Evolutionary conservation across 2,329 filamentous ascomycete species (phyloP).

Genomic region (Ceratocystis ficicola): DNA sequence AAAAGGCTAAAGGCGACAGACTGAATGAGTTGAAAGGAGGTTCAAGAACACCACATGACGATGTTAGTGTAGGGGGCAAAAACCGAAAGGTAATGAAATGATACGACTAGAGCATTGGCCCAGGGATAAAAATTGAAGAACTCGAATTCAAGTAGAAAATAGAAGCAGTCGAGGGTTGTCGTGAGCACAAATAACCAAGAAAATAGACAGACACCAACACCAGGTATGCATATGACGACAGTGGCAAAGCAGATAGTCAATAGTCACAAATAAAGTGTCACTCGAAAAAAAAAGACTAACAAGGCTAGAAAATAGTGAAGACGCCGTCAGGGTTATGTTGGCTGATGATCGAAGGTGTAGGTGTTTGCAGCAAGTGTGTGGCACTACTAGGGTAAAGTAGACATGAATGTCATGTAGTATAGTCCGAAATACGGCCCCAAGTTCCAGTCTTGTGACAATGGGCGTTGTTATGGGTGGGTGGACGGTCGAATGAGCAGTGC

Average conservation of each 20-base stretch:
- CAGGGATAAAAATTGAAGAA: not conserved
- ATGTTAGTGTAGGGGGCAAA: not conserved
- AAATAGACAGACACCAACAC: not conserved
- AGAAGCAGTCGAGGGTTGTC: not conserved
- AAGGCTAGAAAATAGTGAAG: not conserved
- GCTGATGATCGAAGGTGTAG: not conserved
- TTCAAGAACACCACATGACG: conserved; percentile 2
- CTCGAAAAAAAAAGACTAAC: not conserved
- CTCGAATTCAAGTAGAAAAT: not conserved
- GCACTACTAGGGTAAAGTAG: not conserved
- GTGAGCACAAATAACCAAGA: not conserved
- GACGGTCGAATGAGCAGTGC: not conserved
- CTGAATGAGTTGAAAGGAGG: not conserved
- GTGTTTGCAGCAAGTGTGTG: not conserved
- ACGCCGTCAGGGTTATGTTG: not conserved
- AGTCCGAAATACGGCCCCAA: not conserved
- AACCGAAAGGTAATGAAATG: not conserved
- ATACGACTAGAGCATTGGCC: not conserved
- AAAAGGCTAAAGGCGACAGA: not conserved
- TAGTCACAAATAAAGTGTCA: not conserved
- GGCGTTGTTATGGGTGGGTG: not conserved
- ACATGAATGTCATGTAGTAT: not conserved
- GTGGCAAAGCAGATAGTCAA: not conserved
- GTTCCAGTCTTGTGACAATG: not conserved
- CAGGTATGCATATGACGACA: not conserved